These are phyloP conservation scores for Euphorbia pulcherrima DNA, from an alignment of 345 rosid genomes.

Conservation along the genomic window DNA sequence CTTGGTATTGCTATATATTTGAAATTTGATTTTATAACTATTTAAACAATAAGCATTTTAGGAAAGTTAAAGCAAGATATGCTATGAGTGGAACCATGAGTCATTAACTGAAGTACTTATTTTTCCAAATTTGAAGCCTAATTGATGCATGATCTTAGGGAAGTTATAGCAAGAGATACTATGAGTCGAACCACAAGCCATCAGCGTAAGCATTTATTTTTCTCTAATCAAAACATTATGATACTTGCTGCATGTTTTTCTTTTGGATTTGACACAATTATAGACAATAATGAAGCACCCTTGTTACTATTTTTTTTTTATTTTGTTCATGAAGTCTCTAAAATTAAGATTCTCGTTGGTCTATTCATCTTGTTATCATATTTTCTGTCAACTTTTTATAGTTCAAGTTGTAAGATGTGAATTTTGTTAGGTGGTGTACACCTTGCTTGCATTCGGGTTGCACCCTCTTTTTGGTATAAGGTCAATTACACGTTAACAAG, in stretches of 20 bases:
- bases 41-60: not conserved
- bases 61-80: not conserved
- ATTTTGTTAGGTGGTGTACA: slow-evolving; percentile 18
- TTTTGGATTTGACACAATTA: not conserved
- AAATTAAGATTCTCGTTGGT: not conserved
- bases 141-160: too few relatives aligned
- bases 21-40: not conserved
- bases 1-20: not conserved
- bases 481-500: slow-evolving; percentile 10
- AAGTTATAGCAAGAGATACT: not conserved
- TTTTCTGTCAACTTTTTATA: not conserved
- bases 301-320: not conserved
- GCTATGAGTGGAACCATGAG: too few relatives aligned
- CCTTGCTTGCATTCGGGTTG: slow-evolving; percentile 6
- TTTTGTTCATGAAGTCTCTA: not conserved
- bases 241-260: not conserved
- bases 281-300: not conserved
- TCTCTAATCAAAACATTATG: not conserved
- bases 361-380: slow-evolving; percentile 11
- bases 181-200: not conserved
- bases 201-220: not conserved
- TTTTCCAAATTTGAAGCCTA: too few relatives aligned
- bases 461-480: not conserved
- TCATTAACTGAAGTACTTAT: too few relatives aligned
- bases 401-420: slow-evolving; percentile 14